Base-by-base conservation (phyloP, 1,139 yeast species). In the Diutina mesorugosa region DNA sequence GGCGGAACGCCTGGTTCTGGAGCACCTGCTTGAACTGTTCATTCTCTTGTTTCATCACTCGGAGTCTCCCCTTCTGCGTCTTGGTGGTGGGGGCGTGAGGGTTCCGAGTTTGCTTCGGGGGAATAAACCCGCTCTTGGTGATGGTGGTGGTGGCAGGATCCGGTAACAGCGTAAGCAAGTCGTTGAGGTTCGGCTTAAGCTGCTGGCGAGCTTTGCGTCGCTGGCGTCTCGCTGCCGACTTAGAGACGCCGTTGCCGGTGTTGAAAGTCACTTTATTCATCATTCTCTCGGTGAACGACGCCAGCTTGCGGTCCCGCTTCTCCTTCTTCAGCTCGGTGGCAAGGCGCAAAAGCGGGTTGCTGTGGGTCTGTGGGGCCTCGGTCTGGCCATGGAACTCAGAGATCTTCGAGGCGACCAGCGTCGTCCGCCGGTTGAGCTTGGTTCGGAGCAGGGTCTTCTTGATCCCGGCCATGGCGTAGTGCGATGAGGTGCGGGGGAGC, bases 181-280 rank as follows among this genome's bases (percentile, higher is more conserved):
- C 93, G 57, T 78, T 74, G 80, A 87, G 77, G 64, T 83, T 79
- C 6, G 91, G 89, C 61, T 78, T 78, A 60, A 87, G 72, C 61
- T 83, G 80, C 60, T 84, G 85, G 64, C 77, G 79, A 55, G 77
- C 74, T 65, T 81, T 83, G 60, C 89, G 76, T 65, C 84, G 85
- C 59, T 86, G 76, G 69, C 91, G 78, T 64, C 90, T 76, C 10
- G 78, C 62, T 0, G 89, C 73, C 3, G 89, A 83, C 65, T 85
- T 86, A 45, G 88, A 82, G 45, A 85, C 74, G n/a, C 72, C 72
- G 48, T 68, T 69, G 16, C 73, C 68, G 7, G 71, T 67, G 59
- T 70, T 71, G 60, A 67, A 67, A 10, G 74, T 69, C 30, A 68
- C 69, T 56, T 69, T 69, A 47, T 60, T 62, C 55, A 66, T 62